These are phyloP conservation scores for Solanum hybrid DNA, from an alignment of 305 asterid species.

Conservation along the genomic window DNA sequence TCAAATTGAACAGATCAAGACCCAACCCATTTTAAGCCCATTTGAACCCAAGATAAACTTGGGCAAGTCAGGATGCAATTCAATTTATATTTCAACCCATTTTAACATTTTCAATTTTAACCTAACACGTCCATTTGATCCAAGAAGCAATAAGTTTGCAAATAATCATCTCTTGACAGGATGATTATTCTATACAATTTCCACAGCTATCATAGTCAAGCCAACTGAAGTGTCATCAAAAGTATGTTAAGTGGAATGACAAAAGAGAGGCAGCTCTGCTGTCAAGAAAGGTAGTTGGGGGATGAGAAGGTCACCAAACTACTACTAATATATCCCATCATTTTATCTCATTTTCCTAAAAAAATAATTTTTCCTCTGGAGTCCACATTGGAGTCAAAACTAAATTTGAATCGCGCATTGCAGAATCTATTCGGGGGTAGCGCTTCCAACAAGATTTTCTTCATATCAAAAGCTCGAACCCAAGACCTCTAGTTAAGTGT, in stretches of 20 bases:
- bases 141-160: no score
- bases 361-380: neutral
- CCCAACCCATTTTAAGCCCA: neutral
- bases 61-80: no score
- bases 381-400: fast-evolving
- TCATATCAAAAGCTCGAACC: neutral
- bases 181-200: neutral
- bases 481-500: neutral
- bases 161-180: no score
- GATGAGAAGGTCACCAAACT: slow-evolving; percentile 40
- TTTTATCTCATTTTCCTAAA: neutral
- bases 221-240: neutral
- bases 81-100: no score
- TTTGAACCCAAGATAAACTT: neutral
- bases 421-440: fast-evolving
- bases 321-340: neutral
- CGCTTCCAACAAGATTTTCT: neutral
- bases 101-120: no score
- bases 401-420: fast-evolving
- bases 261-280: slow-evolving; percentile 19
- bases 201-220: neutral
- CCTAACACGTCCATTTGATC: no score
- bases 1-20: no score
- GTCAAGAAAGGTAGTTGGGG: slow-evolving; percentile 59
- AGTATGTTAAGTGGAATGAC: neutral